Conservation (phyloP, 148 eudicot genomes). For the Nepenthes gracilis region DNA sequence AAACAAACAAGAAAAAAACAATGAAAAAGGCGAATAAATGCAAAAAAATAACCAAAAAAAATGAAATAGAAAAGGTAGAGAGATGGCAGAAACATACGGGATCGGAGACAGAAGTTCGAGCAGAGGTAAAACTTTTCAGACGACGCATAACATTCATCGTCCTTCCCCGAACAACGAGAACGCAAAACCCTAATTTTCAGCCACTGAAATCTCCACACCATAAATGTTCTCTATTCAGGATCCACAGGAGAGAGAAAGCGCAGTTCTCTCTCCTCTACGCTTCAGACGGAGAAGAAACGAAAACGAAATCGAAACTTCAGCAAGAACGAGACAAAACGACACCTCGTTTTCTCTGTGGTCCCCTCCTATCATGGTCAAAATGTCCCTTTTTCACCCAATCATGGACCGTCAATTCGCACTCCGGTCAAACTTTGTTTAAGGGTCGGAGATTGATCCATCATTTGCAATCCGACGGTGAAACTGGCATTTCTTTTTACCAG, state of each 20-base stretch:
- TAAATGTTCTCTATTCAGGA: background rate
- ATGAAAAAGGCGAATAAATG: no score
- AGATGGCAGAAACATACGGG: conserved; percentile 28
- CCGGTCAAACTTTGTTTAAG: no score
- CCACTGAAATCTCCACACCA: conserved; percentile 8
- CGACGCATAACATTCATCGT: conserved; percentile 83
- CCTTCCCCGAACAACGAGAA: background rate
- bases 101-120: conserved; percentile 78
- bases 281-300: background rate
- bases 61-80: background rate
- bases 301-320: no score
- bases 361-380: background rate
- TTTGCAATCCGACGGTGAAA: no score
- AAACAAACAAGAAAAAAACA: no score
- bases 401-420: no score
- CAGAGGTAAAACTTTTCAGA: conserved; percentile 79
- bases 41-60: background rate
- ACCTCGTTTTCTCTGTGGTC: no score
- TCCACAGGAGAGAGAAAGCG: conserved; percentile 15
- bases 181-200: background rate
- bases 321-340: no score
- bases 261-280: conserved; percentile 19
- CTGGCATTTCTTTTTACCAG: no score
- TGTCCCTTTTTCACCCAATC: no score
- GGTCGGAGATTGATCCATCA: no score